These are phyloP conservation scores for Penicillium antarcticum DNA, from an alignment of 495 filamentous ascomycete species.

Conservation along the genomic window DNA sequence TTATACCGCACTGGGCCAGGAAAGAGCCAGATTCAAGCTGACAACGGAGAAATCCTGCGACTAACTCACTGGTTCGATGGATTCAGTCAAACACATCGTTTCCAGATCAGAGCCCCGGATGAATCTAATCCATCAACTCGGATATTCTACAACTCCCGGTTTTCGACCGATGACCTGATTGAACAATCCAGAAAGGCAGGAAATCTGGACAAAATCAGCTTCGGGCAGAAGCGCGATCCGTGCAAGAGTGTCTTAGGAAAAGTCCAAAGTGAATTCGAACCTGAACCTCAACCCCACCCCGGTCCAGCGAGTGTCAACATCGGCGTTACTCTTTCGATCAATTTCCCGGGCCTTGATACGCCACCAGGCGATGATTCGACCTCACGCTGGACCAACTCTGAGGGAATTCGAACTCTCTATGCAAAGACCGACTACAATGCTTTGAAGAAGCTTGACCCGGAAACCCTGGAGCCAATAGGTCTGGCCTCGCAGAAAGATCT, in stretches of 20 bases:
- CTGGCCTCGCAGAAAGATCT: slow-evolving; percentile 53
- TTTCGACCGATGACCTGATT: slow-evolving; percentile 54
- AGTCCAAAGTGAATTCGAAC: slow-evolving; percentile 52
- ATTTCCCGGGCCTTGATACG: slow-evolving; percentile 48
- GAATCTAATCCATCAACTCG: slow-evolving; percentile 22
- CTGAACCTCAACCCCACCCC: not conserved
- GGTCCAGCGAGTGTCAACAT: slow-evolving; percentile 46
- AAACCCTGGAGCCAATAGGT: slow-evolving; percentile 67
- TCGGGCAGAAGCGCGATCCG: slow-evolving; percentile 64
- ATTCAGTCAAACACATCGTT: slow-evolving; percentile 71
- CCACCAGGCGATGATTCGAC: not conserved
- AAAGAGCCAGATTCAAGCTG: slow-evolving; percentile 51
- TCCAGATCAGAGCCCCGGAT: slow-evolving; percentile 53
- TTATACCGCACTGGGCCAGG: slow-evolving; percentile 75
- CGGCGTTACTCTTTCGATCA: slow-evolving; percentile 57
- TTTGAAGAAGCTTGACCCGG: slow-evolving; percentile 60
- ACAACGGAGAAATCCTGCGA: slow-evolving; percentile 51
- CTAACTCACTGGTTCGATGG: slow-evolving; percentile 77
- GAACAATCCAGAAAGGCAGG: slow-evolving; percentile 55
- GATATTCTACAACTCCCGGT: slow-evolving; percentile 72
- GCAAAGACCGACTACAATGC: slow-evolving; percentile 56
- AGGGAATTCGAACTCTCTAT: slow-evolving; percentile 48
- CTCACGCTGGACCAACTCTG: slow-evolving; percentile 17
- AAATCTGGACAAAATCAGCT: slow-evolving; percentile 40
- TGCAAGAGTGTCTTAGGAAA: slow-evolving; percentile 68